phyloP scores from a whole-genome alignment of 441 rosid genomes.

The Arabidopsis lyrata region DNA sequence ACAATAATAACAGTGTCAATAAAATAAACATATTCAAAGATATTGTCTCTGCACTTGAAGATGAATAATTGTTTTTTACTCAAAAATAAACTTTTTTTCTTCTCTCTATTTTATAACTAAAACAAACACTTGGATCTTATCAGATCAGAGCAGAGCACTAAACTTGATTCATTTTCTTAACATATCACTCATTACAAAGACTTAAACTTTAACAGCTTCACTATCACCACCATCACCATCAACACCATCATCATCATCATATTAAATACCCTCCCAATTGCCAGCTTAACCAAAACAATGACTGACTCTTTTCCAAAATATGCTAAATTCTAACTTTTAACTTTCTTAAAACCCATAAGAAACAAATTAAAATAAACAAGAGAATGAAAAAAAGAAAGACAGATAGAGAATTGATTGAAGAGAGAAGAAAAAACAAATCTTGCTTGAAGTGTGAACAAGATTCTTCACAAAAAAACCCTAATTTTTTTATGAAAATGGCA shows the following conservation, averaged over 20 bases:
- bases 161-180: constrained; percentile 24
- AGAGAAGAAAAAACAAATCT: constrained; percentile 27
- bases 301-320: constrained; percentile 24
- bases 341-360: constrained; percentile 9
- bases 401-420: constrained; percentile 25
- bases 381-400: background rate
- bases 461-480: background rate
- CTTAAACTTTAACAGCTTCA: constrained; percentile 27
- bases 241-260: constrained; percentile 27
- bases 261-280: constrained; percentile 27
- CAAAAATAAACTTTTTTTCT: background rate
- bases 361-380: constrained; percentile 25
- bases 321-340: constrained; percentile 2
- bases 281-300: constrained; percentile 28
- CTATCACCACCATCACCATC: constrained; percentile 19
- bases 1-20: constrained; percentile 31
- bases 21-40: constrained; percentile 26
- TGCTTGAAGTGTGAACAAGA: constrained; percentile 33
- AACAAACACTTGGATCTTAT: constrained; percentile 40
- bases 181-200: constrained; percentile 37
- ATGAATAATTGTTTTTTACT: constrained; percentile 36
- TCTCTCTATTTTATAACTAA: constrained; percentile 8
- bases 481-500: constrained; percentile 37
- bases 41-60: constrained; percentile 27
- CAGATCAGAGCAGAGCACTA: constrained; percentile 32